phyloP scores from a whole-genome alignment of 2,329 filamentous ascomycete species.

The Westerdykella ornata region DNA sequence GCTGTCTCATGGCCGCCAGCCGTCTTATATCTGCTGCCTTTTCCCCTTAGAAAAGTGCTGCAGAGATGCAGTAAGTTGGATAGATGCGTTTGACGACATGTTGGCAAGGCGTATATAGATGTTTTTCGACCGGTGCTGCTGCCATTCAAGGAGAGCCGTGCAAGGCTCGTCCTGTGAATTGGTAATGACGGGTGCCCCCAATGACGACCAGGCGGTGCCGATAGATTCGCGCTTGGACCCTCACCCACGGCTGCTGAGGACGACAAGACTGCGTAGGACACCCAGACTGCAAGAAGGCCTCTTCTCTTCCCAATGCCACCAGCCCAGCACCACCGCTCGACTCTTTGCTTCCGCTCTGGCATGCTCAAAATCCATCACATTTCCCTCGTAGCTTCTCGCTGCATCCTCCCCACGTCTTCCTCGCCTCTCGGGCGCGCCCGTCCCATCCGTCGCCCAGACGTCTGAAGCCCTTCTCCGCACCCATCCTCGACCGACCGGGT shows the following conservation, averaged over 20 bases:
- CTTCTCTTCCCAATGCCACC: not conserved
- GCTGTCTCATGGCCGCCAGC: no score
- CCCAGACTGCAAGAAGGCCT: conserved; percentile 4
- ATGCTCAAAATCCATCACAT: conserved; percentile 6
- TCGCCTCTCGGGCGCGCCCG: conserved; percentile 4
- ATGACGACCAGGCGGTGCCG: conserved; percentile 7
- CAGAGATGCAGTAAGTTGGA: no score
- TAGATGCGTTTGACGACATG: no score
- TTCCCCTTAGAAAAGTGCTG: no score
- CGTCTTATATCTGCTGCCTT: no score
- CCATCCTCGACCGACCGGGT: conserved; percentile 19
- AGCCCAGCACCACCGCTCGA: conserved; percentile 1
- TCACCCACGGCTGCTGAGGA: not conserved
- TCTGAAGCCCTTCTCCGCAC: conserved; percentile 21
- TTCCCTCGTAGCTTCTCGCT: conserved; percentile 17
- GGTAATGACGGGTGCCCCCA: conserved; percentile 1
- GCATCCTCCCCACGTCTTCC: conserved; percentile 5
- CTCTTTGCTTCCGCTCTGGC: conserved; percentile 11
- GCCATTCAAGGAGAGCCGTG: not conserved
- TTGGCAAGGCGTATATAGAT: no score
- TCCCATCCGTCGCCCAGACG: conserved; percentile 15
- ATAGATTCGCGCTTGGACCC: conserved; percentile 4
- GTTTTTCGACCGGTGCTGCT: not conserved
- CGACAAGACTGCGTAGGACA: not conserved
- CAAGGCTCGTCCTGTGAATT: not conserved